Conservation (phyloP, 2,329 filamentous ascomycete species). For the Colletotrichum spaethianum region DNA sequence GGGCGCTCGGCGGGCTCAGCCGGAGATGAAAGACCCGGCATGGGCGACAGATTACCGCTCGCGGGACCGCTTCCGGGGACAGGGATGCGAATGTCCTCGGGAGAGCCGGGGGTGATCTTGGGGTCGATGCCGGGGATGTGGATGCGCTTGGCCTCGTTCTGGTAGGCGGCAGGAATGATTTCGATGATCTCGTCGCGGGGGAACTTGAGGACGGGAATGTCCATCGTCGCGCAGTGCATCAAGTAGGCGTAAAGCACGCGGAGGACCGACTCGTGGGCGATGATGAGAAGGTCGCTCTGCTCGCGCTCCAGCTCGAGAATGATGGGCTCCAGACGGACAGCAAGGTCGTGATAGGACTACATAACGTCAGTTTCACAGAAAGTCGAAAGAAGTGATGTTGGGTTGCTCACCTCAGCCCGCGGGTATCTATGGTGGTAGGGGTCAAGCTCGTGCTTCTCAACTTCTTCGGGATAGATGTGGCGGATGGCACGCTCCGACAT, state of each 20-base stretch:
- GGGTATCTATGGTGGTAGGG: conserved; percentile 98
- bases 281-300: conserved; percentile 97
- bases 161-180: conserved; percentile 97
- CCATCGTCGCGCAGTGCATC: conserved; percentile 97
- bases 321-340: conserved; percentile 97
- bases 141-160: conserved; percentile 94
- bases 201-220: conserved; percentile 94
- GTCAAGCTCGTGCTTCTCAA: conserved; percentile 91
- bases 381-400: no score
- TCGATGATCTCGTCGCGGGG: conserved; percentile 98
- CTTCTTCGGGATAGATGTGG: conserved; percentile 88
- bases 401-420: conserved; percentile 81
- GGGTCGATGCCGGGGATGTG: conserved; percentile 80
- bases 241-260: conserved; percentile 97
- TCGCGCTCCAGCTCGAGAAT: conserved; percentile 97
- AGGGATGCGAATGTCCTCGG: conserved; percentile 85
- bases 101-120: conserved; percentile 80
- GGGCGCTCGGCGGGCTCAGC: conserved; percentile 60
- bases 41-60: conserved; percentile 60
- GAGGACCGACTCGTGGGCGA: conserved; percentile 97
- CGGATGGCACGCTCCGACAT: conserved; percentile 88
- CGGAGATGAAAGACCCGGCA: conserved; percentile 63
- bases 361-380: conserved; percentile 20
- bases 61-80: conserved; percentile 67
- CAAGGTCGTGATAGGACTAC: conserved; percentile 97